A percentile compares a stretch with the other conserved stretches of the same genome.
Evolutionary conservation across 768 basidiomycete genomes (phyloP).

Genomic region (Favolaschia claudopus): DNA sequence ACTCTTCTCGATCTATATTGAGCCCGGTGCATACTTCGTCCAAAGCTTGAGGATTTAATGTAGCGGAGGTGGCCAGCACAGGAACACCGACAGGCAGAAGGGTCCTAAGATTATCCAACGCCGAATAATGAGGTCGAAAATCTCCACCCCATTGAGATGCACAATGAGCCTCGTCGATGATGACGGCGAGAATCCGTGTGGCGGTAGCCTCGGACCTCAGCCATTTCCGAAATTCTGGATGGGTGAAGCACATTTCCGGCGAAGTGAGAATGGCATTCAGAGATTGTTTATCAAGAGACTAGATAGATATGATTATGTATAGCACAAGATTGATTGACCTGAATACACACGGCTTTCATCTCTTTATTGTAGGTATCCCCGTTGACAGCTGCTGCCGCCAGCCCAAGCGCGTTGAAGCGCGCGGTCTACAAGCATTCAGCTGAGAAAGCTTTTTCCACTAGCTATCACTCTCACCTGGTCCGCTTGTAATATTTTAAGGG

Average conservation of each 20-base stretch:
- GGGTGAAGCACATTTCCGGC: conserved; percentile 33
- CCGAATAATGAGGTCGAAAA: conserved; percentile 38
- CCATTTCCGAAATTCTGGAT: conserved; percentile 18
- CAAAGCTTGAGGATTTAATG: too few species aligned
- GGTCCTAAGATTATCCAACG: conserved; percentile 36
- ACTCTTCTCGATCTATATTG: conserved; percentile 28
- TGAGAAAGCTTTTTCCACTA: too few species aligned
- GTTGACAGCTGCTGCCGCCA: too few species aligned
- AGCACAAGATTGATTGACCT: too few species aligned
- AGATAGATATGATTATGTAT: too few species aligned
- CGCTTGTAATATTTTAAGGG: too few species aligned
- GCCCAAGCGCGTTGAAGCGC: too few species aligned
- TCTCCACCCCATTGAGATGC: conserved; percentile 43
- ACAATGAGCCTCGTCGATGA: conserved; percentile 51
- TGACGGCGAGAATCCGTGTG: conserved; percentile 28
- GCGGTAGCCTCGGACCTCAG: background rate
- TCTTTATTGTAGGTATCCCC: too few species aligned
- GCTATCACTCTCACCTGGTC: too few species aligned
- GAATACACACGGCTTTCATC: too few species aligned
- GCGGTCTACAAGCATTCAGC: too few species aligned
- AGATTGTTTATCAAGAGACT: background rate
- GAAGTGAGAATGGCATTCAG: conserved; percentile 24
- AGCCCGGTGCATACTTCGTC: conserved; percentile 32
- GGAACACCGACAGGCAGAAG: conserved; percentile 38
- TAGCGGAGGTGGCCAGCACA: conserved; percentile 42